phyloP scores from a whole-genome alignment of 805 yeast species.

The Candida yuanshanica region DNA sequence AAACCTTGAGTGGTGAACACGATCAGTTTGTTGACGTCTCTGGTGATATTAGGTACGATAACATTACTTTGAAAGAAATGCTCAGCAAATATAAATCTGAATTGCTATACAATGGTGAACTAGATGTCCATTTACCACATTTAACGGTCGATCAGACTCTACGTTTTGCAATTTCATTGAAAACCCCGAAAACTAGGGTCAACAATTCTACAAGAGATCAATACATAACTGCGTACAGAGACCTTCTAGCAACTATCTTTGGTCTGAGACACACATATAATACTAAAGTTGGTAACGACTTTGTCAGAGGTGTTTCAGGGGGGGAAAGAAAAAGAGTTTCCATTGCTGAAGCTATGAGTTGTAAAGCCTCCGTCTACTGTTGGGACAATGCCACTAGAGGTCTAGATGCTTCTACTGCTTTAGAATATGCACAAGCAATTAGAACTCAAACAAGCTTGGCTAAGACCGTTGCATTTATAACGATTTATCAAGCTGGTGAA shows the following conservation, averaged over 20 bases:
- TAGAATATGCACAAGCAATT: conserved; percentile 64
- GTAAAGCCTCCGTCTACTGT: conserved; percentile 58
- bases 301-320: conserved; percentile 72
- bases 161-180: conserved; percentile 61
- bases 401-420: conserved; percentile 77
- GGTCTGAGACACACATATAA: conserved; percentile 56
- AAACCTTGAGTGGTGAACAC: conserved; percentile 53
- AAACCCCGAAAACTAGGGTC: conserved; percentile 54
- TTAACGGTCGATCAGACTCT: conserved; percentile 71
- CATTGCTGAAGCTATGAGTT: conserved; percentile 68
- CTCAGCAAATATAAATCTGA: conserved; percentile 50
- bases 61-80: conserved; percentile 55
- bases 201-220: conserved; percentile 41
- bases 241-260: conserved; percentile 46
- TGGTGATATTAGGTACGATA: conserved; percentile 59
- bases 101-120: conserved; percentile 51
- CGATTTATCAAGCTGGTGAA: conserved; percentile 67
- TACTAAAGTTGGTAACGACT: conserved; percentile 57
- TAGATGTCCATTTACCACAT: conserved; percentile 73
- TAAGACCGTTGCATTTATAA: conserved; percentile 54
- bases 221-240: conserved; percentile 42
- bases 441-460: conserved; percentile 53
- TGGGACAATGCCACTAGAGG: conserved; percentile 88
- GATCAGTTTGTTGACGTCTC: conserved; percentile 27
- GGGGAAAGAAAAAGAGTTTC: conserved; percentile 86